Evolutionary conservation across 805 yeast genomes (phyloP), one percentile per base, ranked within the genome.

Genomic region (Isabelozyma pseudorhagii): DNA sequence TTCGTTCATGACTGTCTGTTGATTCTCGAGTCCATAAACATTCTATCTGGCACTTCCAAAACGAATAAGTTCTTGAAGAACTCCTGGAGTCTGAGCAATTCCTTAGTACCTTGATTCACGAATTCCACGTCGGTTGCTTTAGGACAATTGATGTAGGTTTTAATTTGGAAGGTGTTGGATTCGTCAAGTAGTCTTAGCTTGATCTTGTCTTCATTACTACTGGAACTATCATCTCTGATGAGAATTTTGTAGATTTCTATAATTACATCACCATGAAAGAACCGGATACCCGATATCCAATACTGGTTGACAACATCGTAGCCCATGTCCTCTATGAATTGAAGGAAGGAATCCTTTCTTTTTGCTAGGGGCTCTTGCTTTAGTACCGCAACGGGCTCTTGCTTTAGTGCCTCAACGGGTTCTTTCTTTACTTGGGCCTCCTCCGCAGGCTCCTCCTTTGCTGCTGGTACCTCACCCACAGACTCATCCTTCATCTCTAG

Each of bases 21-120:
- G 29, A 87, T 76, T 56, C 96, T 78, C 1, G 92, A 82, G 63
- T 91, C 97, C 90, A 91, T 89, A 25, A 77, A 73, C 61, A 81
- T 82, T 53, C 97, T 76, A 60, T 89, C 94, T 5, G 96, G 96
- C 31, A 87, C 80, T 15, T 74, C 81, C 44, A 92, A 73, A 44
- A 82, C 81, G 8, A 92, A 76, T 45, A 90, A 71, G 11, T 91
- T 91, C 49, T 76, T 70, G 51, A 92, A 69, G 46, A 84, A 89
- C 15, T 73, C 81, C 64, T 88, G 89, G 39, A 90, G 68, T 43
- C 68, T 72, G 44, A 82, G 69, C 54, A 92, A 69, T 48, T 84
- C 84, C 50, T 80, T 80, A 4, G 84, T 81, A 0, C 90, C 89
- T 49, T 77, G 78, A 48, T 81, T 82, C 8, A 87, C 81, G 45